phyloP scores from a whole-genome alignment of 805 yeast genomes.

The Myxozyma sirexii region DNA sequence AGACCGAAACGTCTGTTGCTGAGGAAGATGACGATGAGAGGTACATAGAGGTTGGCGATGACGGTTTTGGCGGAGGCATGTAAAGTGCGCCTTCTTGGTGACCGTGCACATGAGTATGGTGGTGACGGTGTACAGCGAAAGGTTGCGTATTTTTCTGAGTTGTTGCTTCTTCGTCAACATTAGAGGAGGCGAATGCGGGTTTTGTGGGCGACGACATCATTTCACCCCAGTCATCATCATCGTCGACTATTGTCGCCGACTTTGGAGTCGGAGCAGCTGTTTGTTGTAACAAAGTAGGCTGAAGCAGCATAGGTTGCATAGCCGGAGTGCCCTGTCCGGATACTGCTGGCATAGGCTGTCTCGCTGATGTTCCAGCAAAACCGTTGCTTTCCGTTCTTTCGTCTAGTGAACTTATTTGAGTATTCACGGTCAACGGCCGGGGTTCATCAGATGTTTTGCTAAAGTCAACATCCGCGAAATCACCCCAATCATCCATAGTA shows the following conservation, averaged over 20 bases:
- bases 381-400: neutral
- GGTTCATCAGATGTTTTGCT: neutral
- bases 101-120: slow-evolving; percentile 8
- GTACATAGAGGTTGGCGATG: slow-evolving; percentile 20
- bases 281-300: slow-evolving; percentile 11
- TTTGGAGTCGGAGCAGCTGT: neutral
- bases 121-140: slow-evolving; percentile 15
- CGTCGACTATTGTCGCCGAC: neutral
- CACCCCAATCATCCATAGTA: slow-evolving; percentile 19
- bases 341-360: no score
- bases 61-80: slow-evolving; percentile 28
- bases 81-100: slow-evolving; percentile 5
- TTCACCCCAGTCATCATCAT: slow-evolving; percentile 27
- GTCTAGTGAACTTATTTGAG: neutral
- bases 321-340: no score
- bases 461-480: slow-evolving; percentile 1
- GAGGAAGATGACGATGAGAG: slow-evolving; percentile 23
- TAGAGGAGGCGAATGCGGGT: neutral
- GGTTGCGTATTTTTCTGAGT: neutral
- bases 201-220: slow-evolving; percentile 15
- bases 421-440: neutral
- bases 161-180: neutral
- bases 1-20: slow-evolving; percentile 7
- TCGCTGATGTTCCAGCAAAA: neutral
- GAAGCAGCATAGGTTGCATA: slow-evolving; percentile 6